A percentile compares a stretch with the other conserved stretches of the same genome.
Evolutionary conservation across 2,329 filamentous ascomycete species (phyloP).

Genomic region (Neopestalotiopsis sp.): DNA sequence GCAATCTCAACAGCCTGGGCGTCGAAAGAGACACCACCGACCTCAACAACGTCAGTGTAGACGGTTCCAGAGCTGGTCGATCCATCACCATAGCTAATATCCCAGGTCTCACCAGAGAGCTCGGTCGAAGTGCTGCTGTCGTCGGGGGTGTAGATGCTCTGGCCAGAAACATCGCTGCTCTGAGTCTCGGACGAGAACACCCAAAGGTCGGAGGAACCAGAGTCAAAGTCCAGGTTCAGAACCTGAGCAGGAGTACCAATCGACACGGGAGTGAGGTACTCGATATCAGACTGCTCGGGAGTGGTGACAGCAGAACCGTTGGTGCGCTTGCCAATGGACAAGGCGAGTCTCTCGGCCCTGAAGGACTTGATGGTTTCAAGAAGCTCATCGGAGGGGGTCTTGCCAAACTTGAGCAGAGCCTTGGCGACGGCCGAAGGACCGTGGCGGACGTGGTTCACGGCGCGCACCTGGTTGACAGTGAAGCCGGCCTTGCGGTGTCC

Average conservation of each 20-base stretch:
- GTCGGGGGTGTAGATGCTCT: constrained; percentile 33
- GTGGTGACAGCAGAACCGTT: constrained; percentile 30
- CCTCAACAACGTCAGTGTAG: constrained; percentile 36
- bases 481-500: constrained; percentile 13
- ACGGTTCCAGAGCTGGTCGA: constrained; percentile 39
- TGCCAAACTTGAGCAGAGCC: constrained; percentile 15
- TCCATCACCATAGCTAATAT: constrained; percentile 38
- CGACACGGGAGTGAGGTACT: constrained; percentile 36
- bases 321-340: constrained; percentile 16
- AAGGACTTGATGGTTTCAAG: not conserved
- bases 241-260: constrained; percentile 39
- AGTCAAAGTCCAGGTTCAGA: constrained; percentile 41
- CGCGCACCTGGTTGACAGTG: constrained; percentile 11
- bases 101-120: constrained; percentile 33
- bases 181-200: constrained; percentile 36
- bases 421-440: constrained; percentile 11
- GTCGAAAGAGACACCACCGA: constrained; percentile 34
- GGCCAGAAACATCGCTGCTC: constrained; percentile 29
- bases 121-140: constrained; percentile 31
- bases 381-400: constrained; percentile 10
- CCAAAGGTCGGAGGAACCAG: constrained; percentile 41
- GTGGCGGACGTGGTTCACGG: constrained; percentile 1
- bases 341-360: not conserved
- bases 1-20: constrained; percentile 39
- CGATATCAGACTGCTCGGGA: constrained; percentile 35